A percentile compares a stretch with the other conserved stretches of the same genome.
Conservation (phyloP, 163 green algal genomes). For the Trebouxiophyceae sp. region DNA sequence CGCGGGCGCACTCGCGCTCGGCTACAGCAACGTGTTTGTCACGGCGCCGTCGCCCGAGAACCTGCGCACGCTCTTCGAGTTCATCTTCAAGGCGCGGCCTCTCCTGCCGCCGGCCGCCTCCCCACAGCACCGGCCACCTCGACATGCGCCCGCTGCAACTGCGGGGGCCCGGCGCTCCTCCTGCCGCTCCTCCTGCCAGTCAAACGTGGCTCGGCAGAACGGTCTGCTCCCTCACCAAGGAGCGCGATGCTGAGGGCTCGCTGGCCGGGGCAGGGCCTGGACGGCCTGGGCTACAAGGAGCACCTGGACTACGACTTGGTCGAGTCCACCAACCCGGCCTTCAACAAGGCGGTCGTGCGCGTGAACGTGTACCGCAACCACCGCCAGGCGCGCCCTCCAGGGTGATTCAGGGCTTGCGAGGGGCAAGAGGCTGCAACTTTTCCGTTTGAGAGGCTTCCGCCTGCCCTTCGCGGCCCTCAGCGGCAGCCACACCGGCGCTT, state of each 20-base stretch:
- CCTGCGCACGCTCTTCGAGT: slow-evolving; percentile 95
- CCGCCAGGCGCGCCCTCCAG: slow-evolving; percentile 63
- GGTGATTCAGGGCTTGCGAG: too few species aligned
- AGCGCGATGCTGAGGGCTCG: not conserved
- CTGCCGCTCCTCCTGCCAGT: too few species aligned
- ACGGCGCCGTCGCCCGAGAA: slow-evolving; percentile 95
- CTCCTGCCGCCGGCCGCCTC: too few species aligned
- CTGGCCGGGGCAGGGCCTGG: slow-evolving; percentile 44
- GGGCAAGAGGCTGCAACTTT: too few species aligned
- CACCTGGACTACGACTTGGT: slow-evolving; percentile 97
- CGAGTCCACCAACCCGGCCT: slow-evolving; percentile 85
- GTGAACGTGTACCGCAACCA: slow-evolving; percentile 90
- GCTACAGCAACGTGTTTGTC: slow-evolving; percentile 98
- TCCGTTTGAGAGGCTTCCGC: too few species aligned
- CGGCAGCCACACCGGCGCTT: too few species aligned
- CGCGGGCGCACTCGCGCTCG: slow-evolving; percentile 74
- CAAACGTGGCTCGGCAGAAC: too few species aligned
- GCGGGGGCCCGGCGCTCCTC: too few species aligned
- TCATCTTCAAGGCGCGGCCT: slow-evolving; percentile 81
- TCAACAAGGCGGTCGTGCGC: slow-evolving; percentile 83
- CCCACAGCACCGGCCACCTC: too few species aligned
- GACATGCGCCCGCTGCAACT: too few species aligned
- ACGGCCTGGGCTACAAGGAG: slow-evolving; percentile 79
- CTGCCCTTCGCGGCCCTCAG: too few species aligned
- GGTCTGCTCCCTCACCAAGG: too few species aligned